Evolutionary conservation across 2,329 filamentous ascomycete genomes (phyloP).

Genomic region (Magnaporthiopsis rhizophila): DNA sequence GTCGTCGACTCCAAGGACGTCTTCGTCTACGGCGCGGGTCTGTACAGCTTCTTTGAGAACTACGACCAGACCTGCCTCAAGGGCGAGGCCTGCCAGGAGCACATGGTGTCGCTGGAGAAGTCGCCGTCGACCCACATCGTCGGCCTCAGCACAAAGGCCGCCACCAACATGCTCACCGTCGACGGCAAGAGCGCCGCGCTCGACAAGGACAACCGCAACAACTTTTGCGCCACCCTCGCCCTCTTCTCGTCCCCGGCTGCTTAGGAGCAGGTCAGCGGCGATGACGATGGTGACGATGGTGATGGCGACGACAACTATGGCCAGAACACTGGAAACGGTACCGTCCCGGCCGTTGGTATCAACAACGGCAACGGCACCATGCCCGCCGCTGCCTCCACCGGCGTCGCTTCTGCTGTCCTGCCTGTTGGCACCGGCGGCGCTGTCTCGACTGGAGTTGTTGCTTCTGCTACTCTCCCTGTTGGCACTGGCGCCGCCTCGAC

Average conservation of each 20-base stretch:
- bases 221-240: constrained; percentile 55
- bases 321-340: too few species aligned
- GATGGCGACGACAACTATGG: neutral
- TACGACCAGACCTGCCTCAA: constrained; percentile 64
- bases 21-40: constrained; percentile 62
- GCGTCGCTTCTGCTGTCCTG: neutral
- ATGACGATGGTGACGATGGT: neutral
- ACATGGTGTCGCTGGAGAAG: constrained; percentile 67
- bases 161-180: constrained; percentile 63
- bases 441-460: too few species aligned
- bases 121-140: constrained; percentile 53
- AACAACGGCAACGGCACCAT: neutral
- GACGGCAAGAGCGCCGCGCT: constrained; percentile 45
- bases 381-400: neutral
- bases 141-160: constrained; percentile 67
- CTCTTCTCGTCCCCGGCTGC: constrained; percentile 28
- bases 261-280: constrained; percentile 3
- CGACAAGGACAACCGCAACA: constrained; percentile 56
- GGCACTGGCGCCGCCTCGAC: too few species aligned
- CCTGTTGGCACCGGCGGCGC: neutral
- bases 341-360: too few species aligned
- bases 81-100: constrained; percentile 63
- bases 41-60: constrained; percentile 82
- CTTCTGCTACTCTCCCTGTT: neutral
- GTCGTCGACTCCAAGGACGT: constrained; percentile 59